Evolutionary conservation across 768 basidiomycete species (phyloP).

Genomic region (Tremella mesenterica): DNA sequence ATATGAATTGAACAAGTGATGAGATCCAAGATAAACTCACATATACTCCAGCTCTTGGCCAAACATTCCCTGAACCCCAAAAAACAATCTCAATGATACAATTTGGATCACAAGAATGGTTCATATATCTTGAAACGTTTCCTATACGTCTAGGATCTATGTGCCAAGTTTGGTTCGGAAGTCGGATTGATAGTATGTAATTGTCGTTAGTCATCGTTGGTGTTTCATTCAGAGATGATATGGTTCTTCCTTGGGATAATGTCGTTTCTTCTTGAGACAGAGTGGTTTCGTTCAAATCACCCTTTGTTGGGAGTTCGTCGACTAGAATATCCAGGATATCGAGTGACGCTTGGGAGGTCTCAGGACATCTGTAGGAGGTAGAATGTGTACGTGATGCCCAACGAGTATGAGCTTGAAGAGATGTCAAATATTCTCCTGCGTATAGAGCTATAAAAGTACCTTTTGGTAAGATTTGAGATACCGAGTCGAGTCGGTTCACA

Average conservation of each 20-base stretch:
- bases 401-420: slow-evolving; percentile 24
- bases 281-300: no score
- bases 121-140: slow-evolving; percentile 41
- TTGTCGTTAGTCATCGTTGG: slow-evolving; percentile 22
- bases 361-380: no score
- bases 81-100: slow-evolving; percentile 38
- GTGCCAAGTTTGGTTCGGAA: slow-evolving; percentile 5
- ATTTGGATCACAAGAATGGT: slow-evolving; percentile 44
- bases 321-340: no score
- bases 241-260: no score
- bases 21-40: slow-evolving; percentile 17
- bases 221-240: background rate
- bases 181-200: slow-evolving; percentile 38
- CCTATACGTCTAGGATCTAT: slow-evolving; percentile 40
- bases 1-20: no score
- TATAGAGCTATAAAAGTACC: slow-evolving; percentile 43
- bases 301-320: no score
- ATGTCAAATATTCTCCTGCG: slow-evolving; percentile 41
- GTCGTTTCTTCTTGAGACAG: background rate
- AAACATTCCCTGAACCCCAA: slow-evolving; percentile 27
- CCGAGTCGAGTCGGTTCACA: no score
- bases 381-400: no score
- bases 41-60: slow-evolving; percentile 42
- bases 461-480: slow-evolving; percentile 1
- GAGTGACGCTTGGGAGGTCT: no score